These are phyloP conservation scores for Lecanicillium sp. DNA, from an alignment of 2,329 filamentous ascomycete species.

Conservation along the genomic window DNA sequence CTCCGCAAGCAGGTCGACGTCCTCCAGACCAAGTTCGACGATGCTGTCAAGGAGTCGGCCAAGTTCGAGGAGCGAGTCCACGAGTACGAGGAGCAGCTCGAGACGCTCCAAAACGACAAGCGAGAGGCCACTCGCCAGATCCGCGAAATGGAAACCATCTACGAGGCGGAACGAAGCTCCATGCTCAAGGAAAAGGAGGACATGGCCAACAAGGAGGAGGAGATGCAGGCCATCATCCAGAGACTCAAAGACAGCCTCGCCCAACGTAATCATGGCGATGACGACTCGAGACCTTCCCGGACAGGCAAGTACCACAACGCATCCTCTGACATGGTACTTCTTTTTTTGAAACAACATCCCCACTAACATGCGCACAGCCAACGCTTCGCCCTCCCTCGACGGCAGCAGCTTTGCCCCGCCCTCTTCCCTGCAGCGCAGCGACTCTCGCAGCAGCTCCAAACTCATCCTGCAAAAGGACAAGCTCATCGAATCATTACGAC, in stretches of 20 bases:
- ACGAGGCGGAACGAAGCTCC: slow-evolving; percentile 81
- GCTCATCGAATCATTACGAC: slow-evolving; percentile 82
- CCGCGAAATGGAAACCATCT: slow-evolving; percentile 86
- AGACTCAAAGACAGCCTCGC: slow-evolving; percentile 84
- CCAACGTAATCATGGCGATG: slow-evolving; percentile 56
- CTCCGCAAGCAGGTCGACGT: slow-evolving; percentile 80
- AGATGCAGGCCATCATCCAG: slow-evolving; percentile 85
- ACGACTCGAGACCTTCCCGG: slow-evolving; percentile 32
- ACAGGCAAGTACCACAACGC: slow-evolving; percentile 8
- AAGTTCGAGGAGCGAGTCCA: slow-evolving; percentile 84
- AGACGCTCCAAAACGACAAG: slow-evolving; percentile 76
- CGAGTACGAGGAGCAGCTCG: slow-evolving; percentile 77
- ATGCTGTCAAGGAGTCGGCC: slow-evolving; percentile 73
- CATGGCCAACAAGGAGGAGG: slow-evolving; percentile 75
- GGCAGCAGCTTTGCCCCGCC: slow-evolving; percentile 79
- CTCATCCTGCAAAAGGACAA: slow-evolving; percentile 93
- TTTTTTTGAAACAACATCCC: background rate
- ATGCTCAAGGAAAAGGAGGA: slow-evolving; percentile 92
- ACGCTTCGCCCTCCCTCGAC: slow-evolving; percentile 63
- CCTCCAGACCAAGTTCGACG: slow-evolving; percentile 78
- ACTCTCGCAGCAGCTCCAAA: slow-evolving; percentile 84
- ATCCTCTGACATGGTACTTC: background rate
- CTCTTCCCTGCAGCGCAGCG: slow-evolving; percentile 76
- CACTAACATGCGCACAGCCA: slow-evolving; percentile 29
- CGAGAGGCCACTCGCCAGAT: slow-evolving; percentile 76